phyloP scores from a whole-genome alignment of 1,284 basidiomycete species.

The Pseudozyma sp. region DNA sequence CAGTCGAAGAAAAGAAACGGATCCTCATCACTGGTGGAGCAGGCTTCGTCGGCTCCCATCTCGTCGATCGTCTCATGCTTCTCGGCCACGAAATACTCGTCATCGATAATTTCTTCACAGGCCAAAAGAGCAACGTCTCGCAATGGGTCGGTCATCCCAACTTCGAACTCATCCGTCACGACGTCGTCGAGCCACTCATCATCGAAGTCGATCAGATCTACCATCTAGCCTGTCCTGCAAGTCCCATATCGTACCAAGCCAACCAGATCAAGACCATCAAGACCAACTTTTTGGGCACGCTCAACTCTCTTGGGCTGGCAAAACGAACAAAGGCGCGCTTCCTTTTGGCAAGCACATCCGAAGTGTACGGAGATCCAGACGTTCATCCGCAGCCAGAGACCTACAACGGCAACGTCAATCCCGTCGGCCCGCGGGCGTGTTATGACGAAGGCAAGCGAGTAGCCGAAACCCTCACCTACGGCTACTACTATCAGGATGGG shows the following conservation, averaged over 20 bases:
- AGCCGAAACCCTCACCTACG: conserved; percentile 60
- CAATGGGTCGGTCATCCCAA: conserved; percentile 89
- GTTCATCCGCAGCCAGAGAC: conserved; percentile 90
- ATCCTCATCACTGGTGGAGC: conserved; percentile 92
- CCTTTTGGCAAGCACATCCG: conserved; percentile 93
- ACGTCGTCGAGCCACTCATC: conserved; percentile 73
- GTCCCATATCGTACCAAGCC: conserved; percentile 59
- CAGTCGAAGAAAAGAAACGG: conserved; percentile 83
- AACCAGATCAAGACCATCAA: conserved; percentile 75
- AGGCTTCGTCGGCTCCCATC: conserved; percentile 96
- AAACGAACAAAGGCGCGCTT: conserved; percentile 97
- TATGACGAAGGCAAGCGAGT: conserved; percentile 84
- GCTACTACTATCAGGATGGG: conserved; percentile 87
- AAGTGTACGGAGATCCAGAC: conserved; percentile 96
- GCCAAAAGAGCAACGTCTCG: conserved; percentile 86
- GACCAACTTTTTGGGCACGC: conserved; percentile 89
- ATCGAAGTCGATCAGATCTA: conserved; percentile 64
- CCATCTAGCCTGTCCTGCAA: conserved; percentile 61
- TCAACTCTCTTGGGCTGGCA: conserved; percentile 96
- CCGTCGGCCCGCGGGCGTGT: conserved; percentile 94
- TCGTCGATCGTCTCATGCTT: conserved; percentile 92
- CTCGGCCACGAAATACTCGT: conserved; percentile 97
- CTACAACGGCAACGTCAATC: conserved; percentile 84
- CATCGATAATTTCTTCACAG: conserved; percentile 98
- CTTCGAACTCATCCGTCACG: conserved; percentile 96